Base-by-base conservation (phyloP, 768 basidiomycete genomes). In the Rossbeevera mucosa region DNA sequence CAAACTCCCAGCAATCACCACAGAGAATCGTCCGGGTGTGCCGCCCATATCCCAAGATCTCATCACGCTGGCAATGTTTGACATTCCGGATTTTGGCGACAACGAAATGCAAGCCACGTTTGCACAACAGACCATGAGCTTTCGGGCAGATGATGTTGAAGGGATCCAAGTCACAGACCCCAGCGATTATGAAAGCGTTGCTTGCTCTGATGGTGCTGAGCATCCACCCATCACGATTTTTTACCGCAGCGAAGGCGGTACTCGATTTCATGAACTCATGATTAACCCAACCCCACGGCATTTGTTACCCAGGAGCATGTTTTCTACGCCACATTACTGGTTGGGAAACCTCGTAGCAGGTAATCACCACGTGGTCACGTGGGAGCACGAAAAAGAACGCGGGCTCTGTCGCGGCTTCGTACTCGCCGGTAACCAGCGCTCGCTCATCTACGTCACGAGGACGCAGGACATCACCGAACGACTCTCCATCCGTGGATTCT, bases 111-210 rank as follows among this genome's bases (percentile, higher is more conserved):
- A 57, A 7, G 52, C 58, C 48, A 65, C 59, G 11, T 62, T 65
- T 48, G 56, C 67, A 0, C 54, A 64, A 42, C 57, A 63, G n/a
- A 60, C 66, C 26, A 53, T 61, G 50, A 70, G 64, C 47, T 71
- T 70, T 42, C 60, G 58, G 40, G 68, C 63, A 13, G 59, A 68
- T 33, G 68, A 69, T 41, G 58, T 69, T 38, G 68, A 69, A 57
- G 69, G 70, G 25, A 64, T 69, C 20, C 68, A 69, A n/a, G 56
- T 69, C 45, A 71, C 64, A 4, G 64, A 69, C 42, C 69, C 67
- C 5, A 57, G 51, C 30, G 64, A 59, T 38, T 36, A 57, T 36
- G 63, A 69, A 29, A 52, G 56, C 31, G 33, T 59, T 5, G 57
- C 58, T 2, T 52, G 50, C 44, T 36, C 55, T 21, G 59, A 64